These are phyloP conservation scores for Alternaria viburni DNA, from an alignment of 2,329 filamentous ascomycete species.

Conservation along the genomic window DNA sequence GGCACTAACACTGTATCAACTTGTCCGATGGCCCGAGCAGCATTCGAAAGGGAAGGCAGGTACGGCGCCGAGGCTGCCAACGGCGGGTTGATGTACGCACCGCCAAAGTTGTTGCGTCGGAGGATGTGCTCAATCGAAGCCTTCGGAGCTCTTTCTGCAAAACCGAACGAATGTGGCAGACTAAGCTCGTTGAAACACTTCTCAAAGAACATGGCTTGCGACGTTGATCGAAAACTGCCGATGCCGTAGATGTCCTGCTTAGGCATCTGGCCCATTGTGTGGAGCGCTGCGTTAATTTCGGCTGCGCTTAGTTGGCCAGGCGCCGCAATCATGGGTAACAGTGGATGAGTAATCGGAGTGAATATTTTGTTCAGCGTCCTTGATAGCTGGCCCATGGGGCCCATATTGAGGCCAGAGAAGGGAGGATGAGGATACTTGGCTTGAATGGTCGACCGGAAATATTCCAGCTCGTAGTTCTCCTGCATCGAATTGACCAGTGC, in stretches of 20 bases:
- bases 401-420: slow-evolving; percentile 86
- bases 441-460: slow-evolving; percentile 80
- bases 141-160: slow-evolving; percentile 73
- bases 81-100: slow-evolving; percentile 79
- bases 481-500: slow-evolving; percentile 80
- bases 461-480: slow-evolving; percentile 89
- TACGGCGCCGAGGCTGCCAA: slow-evolving; percentile 63
- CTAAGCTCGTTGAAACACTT: slow-evolving; percentile 69
- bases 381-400: slow-evolving; percentile 82
- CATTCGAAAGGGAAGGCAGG: slow-evolving; percentile 72
- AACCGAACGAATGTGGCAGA: slow-evolving; percentile 81
- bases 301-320: slow-evolving; percentile 85
- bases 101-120: slow-evolving; percentile 77
- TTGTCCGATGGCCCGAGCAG: slow-evolving; percentile 78
- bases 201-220: slow-evolving; percentile 83
- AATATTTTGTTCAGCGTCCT: slow-evolving; percentile 85
- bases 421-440: slow-evolving; percentile 73
- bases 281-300: slow-evolving; percentile 80
- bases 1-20: slow-evolving; percentile 80
- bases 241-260: slow-evolving; percentile 83
- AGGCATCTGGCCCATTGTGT: slow-evolving; percentile 79
- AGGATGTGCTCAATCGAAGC: slow-evolving; percentile 74
- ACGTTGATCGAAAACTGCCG: slow-evolving; percentile 73
- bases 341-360: slow-evolving; percentile 84
- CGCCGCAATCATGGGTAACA: slow-evolving; percentile 82